Evolutionary conservation across 148 eudicot genomes (phyloP), one percentile per base, ranked within the genome.

Genomic region (Silene conica): DNA sequence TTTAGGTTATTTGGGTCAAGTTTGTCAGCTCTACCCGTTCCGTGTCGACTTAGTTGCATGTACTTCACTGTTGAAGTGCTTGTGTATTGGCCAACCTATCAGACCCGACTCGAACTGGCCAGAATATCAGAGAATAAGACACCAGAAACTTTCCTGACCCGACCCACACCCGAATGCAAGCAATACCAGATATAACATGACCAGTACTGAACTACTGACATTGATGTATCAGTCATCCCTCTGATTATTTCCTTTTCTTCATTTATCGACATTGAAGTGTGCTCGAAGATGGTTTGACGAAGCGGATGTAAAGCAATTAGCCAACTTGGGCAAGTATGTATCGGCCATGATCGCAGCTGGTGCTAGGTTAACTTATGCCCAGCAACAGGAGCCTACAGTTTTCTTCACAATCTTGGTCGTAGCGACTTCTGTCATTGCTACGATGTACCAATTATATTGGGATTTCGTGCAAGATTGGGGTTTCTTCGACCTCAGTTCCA

Each of bases 341-440:
- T 95, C 99, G 11, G 99, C 99, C 57, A 90, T 95, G 99, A 88
- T 95, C 26, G 99, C 99, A 41, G 99, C 99, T 19, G 97, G 97
- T 61, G 96, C 89, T 9, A 87, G 99, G 78, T 56, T 95, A 71
- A 87, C 92, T 8, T 92, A 87, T 61, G 85, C 87, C 20, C 84
- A 85, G 41, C 85, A 89, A 56, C 80, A 83, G 55, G 81, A 83
- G 16, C 83, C 87, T 0, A 66, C 91, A 14, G 26, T 72, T 1
- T 25, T 84, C 2, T 87, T 87, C 92, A 63, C 93, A 80, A 70
- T 82, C 19, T 79, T 90, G 5, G 96, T 86, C 0, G 67, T 95
- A 72, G 72, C 86, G 43, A 95, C 99, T 28, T 95, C 99, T 54
- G 75, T 80, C 0, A 75, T 80, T 16, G 99, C 99, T 15, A 95